phyloP scores from a whole-genome alignment of 2,329 filamentous ascomycete genomes.

The Polytolypa hystricis region DNA sequence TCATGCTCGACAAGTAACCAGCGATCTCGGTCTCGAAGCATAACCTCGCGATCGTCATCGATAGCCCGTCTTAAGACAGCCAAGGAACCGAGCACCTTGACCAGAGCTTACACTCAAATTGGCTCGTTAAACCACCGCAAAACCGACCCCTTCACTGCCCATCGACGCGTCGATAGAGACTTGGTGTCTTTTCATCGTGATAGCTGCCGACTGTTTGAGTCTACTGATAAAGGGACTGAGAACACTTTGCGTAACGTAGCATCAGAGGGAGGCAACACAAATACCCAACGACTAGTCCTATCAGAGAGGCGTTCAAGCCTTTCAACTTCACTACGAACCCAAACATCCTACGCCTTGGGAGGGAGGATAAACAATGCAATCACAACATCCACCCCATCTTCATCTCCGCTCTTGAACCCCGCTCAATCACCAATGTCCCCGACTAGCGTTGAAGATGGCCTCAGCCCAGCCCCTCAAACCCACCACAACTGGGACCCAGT shows the following conservation, averaged over 20 bases:
- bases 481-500: conserved; percentile 5
- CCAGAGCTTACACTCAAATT: conserved; percentile 21
- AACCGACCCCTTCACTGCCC: conserved; percentile 14
- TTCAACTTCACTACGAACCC: background rate
- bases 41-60: conserved; percentile 15
- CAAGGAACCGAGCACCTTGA: conserved; percentile 18
- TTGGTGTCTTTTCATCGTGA: conserved; percentile 30
- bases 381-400: conserved; percentile 75
- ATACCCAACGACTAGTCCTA: too few species aligned
- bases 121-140: conserved; percentile 16
- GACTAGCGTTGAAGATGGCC: conserved; percentile 1
- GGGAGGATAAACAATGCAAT: background rate
- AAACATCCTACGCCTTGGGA: background rate
- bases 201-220: conserved; percentile 30
- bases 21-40: conserved; percentile 26
- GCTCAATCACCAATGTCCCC: conserved; percentile 61
- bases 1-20: conserved; percentile 20
- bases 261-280: too few species aligned
- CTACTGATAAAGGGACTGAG: background rate
- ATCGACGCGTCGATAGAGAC: conserved; percentile 21
- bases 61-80: conserved; percentile 17
- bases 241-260: too few species aligned
- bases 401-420: conserved; percentile 83
- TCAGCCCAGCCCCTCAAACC: conserved; percentile 1
- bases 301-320: too few species aligned